Evolutionary conservation across 805 yeast species (phyloP).

Genomic region (Starmerella asiatica): DNA sequence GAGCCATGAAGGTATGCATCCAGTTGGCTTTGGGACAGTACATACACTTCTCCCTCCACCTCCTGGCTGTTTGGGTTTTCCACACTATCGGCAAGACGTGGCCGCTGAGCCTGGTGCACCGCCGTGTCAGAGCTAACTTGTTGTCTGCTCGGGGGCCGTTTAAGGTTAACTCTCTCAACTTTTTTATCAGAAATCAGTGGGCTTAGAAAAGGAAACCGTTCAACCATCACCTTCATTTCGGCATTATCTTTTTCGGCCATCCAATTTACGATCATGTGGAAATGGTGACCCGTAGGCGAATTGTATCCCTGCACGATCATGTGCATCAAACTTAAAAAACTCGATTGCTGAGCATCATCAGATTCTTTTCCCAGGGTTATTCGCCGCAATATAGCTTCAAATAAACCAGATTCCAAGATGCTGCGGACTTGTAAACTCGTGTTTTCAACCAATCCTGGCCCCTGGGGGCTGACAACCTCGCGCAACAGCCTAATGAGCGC

Average conservation of each 20-base stretch:
- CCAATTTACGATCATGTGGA: conserved; percentile 1
- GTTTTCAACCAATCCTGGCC: too few relatives aligned
- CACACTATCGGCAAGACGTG: not conserved
- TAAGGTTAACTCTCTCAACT: not conserved
- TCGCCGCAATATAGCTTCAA: conserved; percentile 37
- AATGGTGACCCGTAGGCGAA: not conserved
- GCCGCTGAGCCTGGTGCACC: conserved; percentile 2
- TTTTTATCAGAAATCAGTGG: not conserved
- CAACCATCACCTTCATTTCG: not conserved
- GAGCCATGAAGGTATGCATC: not conserved
- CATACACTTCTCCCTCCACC: not conserved
- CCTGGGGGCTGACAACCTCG: conserved; percentile 3
- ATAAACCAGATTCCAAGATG: conserved; percentile 42
- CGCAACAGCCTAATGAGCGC: conserved; percentile 5
- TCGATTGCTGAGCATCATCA: conserved; percentile 59
- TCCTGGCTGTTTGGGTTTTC: not conserved
- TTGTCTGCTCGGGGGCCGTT: not conserved
- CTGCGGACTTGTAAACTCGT: not conserved
- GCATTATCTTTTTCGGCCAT: not conserved
- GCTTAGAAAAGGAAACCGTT: not conserved
- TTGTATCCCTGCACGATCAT: conserved; percentile 6
- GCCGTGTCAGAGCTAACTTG: not conserved
- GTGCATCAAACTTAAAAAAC: conserved; percentile 48
- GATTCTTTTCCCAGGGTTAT: conserved; percentile 36
- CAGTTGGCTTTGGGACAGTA: too few relatives aligned